Conservation (phyloP, 306 rosid species). For the Trifolium subterraneum region DNA sequence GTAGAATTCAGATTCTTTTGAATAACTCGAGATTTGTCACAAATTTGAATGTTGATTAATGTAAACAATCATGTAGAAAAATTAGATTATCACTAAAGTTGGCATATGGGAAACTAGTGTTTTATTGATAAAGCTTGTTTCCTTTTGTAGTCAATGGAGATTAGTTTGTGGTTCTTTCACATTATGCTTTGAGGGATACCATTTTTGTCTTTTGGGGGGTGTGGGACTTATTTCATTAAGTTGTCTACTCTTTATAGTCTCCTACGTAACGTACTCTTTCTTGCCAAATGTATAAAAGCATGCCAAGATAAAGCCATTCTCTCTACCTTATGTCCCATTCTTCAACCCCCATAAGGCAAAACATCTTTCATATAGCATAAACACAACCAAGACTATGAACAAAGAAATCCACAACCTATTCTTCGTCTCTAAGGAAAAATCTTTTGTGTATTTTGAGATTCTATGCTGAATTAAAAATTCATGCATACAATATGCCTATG, state of each 20-base stretch:
- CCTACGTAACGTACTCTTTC: conserved; percentile 40
- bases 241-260: conserved; percentile 50
- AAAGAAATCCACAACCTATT: conserved; percentile 1
- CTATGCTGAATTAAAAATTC: neutral
- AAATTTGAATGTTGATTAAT: too few relatives aligned
- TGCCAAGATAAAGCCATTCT: conserved; percentile 45
- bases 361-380: conserved; percentile 28
- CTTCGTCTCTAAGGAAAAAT: neutral
- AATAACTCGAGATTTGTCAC: too few relatives aligned
- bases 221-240: conserved; percentile 37
- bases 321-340: conserved; percentile 48
- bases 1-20: too few relatives aligned
- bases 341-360: conserved; percentile 40
- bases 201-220: conserved; percentile 45
- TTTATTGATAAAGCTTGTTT: conserved; percentile 45
- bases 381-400: conserved; percentile 7
- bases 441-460: neutral
- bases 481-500: too few relatives aligned
- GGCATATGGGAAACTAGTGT: conserved; percentile 36
- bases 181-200: conserved; percentile 44
- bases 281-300: conserved; percentile 47
- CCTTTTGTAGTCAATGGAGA: conserved; percentile 53
- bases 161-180: conserved; percentile 47
- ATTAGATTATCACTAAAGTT: too few relatives aligned
- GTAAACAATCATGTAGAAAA: too few relatives aligned